Evolutionary conservation across 108 stramenopile species (phyloP), one percentile per base, ranked within the genome.

Genomic region (Schizochytrium sp.): DNA sequence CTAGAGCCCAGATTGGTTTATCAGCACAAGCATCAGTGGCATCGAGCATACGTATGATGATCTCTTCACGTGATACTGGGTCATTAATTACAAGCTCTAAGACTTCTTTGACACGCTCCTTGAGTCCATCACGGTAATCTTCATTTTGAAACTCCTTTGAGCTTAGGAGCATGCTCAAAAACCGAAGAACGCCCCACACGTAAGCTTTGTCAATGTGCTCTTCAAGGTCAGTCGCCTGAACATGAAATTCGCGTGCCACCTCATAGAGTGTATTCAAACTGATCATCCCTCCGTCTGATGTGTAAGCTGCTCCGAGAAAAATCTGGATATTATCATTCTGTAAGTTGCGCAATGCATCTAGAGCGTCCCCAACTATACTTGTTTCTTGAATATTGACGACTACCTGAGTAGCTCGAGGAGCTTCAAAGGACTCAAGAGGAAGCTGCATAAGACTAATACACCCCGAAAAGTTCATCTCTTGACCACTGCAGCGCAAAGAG

Each of bases 1-100:
- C 53, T 8, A 83, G 76, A 10, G 76, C 76, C 76, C 76, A 83
- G 40, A 83, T 83, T 10, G 76, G 76, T 83, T 83, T 83, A 53
- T 83, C 76, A 10, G 76, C 47, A 53, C 76, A 83, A 5, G 76
- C 76, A 53, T 83, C 76, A 10, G 53, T 55, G 47, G 50, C 53
- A 28, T 83, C 76, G 50, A 55, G 50, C 76, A 83, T 83, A 53
- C 76, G 76, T 40, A 55, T 13, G 5, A 83, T 40, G 28, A 83
- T 83, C 76, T 83, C 76, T n/a, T 55, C 76, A 0, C 47, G 53
- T 38, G 53, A 47, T 8, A 55, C 47, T 13, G 76, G 76, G 2
- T 83, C 76, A 5, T 50, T n/a, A 8, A 40, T 53, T 5, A 83
- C 55, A 28, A 50, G 49, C 0, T 83, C 53, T 0, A 49, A 50